A percentile compares a stretch with the other conserved stretches of the same genome.
Evolutionary conservation across 176 grass and related monocot species (phyloP).

Genomic region (Microstegium vimineum): DNA sequence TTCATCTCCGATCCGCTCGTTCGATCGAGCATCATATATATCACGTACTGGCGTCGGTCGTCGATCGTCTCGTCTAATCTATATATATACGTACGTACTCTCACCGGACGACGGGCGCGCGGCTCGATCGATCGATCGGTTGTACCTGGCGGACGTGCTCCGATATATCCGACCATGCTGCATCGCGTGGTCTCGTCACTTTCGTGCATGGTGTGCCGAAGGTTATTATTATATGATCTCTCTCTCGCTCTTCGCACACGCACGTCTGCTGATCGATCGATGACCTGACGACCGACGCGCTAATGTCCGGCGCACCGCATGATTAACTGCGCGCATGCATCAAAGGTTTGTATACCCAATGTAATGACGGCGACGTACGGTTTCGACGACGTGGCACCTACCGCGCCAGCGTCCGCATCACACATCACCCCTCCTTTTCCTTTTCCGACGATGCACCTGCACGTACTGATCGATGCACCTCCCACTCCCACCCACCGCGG

Average conservation of each 20-base stretch:
- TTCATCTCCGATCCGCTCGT: not conserved
- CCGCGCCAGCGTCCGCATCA: not conserved
- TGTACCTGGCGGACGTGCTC: not conserved
- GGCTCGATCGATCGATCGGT: not conserved
- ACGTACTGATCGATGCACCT: too few species aligned
- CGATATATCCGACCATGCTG: not conserved
- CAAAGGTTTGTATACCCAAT: too few species aligned
- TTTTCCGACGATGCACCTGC: not conserved
- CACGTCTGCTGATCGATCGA: too few species aligned
- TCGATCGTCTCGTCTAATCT: not conserved
- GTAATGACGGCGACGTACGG: not conserved
- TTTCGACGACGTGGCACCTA: not conserved
- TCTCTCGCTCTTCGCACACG: too few species aligned
- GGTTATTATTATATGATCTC: too few species aligned
- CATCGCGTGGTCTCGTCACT: not conserved
- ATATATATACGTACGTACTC: too few species aligned
- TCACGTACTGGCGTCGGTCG: too few species aligned
- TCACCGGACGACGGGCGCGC: not conserved
- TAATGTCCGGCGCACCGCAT: too few species aligned
- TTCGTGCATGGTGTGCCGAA: not conserved
- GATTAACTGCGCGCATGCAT: too few species aligned
- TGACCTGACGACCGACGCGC: too few species aligned
- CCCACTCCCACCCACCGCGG: not conserved
- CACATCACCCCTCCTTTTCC: not conserved
- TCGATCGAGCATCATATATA: too few species aligned